Base-by-base conservation (phyloP, 441 rosid species). In the Erodium texanum region DNA sequence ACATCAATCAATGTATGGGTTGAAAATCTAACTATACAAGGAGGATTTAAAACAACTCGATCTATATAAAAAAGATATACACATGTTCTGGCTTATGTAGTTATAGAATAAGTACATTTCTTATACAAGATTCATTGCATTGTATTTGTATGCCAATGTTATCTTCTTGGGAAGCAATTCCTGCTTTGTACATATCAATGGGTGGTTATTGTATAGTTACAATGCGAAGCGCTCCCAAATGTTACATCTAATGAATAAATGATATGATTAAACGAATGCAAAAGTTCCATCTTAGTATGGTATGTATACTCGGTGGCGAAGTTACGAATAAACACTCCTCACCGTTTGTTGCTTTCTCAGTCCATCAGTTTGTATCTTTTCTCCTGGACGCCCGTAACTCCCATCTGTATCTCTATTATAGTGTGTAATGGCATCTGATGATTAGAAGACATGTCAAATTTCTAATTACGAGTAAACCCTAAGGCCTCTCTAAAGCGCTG, bases 351-450 rank as follows among this genome's bases (percentile, higher is more conserved):
- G 29, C 29, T 5, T 10, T 1, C 11, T 38, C 45, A 38, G 22
- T 52, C 19, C 59, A 8, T 52, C 20, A 52, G 20, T 52, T 52
- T 52, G 22, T 52, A 52, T 16, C 20, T 52, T 19, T 52, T 52
- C 22, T 19, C 59, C 5, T 18, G 20, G 20, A 52, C 19, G 10
- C 10, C 59, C 10, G 23, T 16, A 2, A 52, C 59, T 52, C 45
- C 45, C 45, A 38, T 38, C 45, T 38, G 45, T 38, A 19, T 52
- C 59, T 52, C 59, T 52, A 52, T 16, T 16, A 52, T 52, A n/a
- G 59, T 52, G 59, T 54, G 61, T 54, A 54, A 16, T 54, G 61
- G 61, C 19, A 54, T 18, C 61, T 54, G 61, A 54, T 18, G 61
- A 52, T 52, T 16, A 54, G 18, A 3, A 16, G 1, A 54, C 6